phyloP scores from a whole-genome alignment of 805 yeast species.

The Grigorovia transvaalensis region DNA sequence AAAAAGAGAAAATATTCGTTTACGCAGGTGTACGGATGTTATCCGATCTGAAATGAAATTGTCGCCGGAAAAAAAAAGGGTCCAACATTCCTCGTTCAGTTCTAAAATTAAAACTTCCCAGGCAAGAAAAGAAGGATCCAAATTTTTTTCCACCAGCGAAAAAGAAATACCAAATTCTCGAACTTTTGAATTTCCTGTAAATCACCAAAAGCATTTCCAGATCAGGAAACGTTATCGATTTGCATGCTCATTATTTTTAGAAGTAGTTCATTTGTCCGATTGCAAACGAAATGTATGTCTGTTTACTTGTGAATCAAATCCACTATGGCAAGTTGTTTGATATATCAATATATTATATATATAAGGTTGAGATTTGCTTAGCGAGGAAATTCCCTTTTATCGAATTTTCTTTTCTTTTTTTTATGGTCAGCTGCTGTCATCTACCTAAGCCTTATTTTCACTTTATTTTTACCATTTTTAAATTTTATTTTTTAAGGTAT shows the following conservation, averaged over 20 bases:
- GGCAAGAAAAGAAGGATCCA: no score
- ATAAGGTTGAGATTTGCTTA: neutral
- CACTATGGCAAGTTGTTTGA: no score
- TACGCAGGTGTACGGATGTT: neutral
- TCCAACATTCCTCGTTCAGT: neutral
- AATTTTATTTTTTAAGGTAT: no score
- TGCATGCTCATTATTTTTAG: neutral
- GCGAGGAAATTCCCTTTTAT: neutral
- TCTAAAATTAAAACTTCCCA: neutral
- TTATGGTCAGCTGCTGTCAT: neutral
- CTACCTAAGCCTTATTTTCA: neutral
- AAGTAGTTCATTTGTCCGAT: neutral
- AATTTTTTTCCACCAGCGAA: no score
- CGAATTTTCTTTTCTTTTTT: neutral
- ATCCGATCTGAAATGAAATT: no score
- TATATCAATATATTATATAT: no score
- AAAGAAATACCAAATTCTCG: neutral
- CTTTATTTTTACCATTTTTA: no score
- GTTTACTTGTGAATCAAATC: neutral
- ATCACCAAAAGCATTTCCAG: neutral
- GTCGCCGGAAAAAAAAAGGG: neutral
- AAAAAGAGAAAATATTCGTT: neutral
- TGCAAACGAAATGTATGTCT: neutral
- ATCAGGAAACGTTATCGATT: neutral
- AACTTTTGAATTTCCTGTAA: neutral